phyloP scores from a whole-genome alignment of 2,329 filamentous ascomycete genomes.

The Diaporthe sp. region DNA sequence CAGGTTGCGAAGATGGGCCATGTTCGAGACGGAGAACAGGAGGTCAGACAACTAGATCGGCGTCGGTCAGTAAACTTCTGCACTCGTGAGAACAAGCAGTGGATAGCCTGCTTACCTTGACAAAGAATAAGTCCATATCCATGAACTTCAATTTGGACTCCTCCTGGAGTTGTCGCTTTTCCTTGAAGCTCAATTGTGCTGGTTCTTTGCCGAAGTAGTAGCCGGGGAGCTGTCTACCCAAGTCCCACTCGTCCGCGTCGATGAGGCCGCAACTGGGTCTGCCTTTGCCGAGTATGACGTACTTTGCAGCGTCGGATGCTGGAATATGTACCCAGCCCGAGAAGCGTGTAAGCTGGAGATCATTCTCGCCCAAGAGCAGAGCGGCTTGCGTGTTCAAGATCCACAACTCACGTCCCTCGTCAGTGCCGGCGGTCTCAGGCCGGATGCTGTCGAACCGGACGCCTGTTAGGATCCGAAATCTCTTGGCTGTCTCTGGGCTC shows the following conservation, averaged over 20 bases:
- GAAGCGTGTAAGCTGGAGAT: slow-evolving; percentile 71
- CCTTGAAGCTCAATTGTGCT: slow-evolving; percentile 57
- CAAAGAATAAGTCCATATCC: slow-evolving; percentile 74
- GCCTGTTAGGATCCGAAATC: slow-evolving; percentile 70
- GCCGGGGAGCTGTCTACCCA: slow-evolving; percentile 66
- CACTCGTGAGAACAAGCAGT: too few relatives aligned
- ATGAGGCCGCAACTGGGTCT: slow-evolving; percentile 69
- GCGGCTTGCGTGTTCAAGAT: slow-evolving; percentile 75
- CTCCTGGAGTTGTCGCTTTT: slow-evolving; percentile 60
- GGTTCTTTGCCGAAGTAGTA: slow-evolving; percentile 66
- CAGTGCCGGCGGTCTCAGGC: slow-evolving; percentile 63
- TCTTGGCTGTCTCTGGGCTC: slow-evolving; percentile 62
- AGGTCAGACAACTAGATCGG: slow-evolving; percentile 69
- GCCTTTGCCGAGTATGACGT: slow-evolving; percentile 71
- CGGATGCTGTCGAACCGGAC: slow-evolving; percentile 75
- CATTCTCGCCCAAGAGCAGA: slow-evolving; percentile 74
- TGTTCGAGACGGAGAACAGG: slow-evolving; percentile 68
- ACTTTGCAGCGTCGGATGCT: slow-evolving; percentile 67
- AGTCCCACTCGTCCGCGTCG: slow-evolving; percentile 62
- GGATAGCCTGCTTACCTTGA: slow-evolving; percentile 65
- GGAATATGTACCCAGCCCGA: slow-evolving; percentile 70
- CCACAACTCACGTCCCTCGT: slow-evolving; percentile 75
- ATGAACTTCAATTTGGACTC: slow-evolving; percentile 68
- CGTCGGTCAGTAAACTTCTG: slow-evolving; percentile 42
- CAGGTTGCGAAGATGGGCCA: slow-evolving; percentile 70